These are phyloP conservation scores for Daldinia concentrica DNA, from an alignment of 495 filamentous ascomycete species.

Conservation along the genomic window DNA sequence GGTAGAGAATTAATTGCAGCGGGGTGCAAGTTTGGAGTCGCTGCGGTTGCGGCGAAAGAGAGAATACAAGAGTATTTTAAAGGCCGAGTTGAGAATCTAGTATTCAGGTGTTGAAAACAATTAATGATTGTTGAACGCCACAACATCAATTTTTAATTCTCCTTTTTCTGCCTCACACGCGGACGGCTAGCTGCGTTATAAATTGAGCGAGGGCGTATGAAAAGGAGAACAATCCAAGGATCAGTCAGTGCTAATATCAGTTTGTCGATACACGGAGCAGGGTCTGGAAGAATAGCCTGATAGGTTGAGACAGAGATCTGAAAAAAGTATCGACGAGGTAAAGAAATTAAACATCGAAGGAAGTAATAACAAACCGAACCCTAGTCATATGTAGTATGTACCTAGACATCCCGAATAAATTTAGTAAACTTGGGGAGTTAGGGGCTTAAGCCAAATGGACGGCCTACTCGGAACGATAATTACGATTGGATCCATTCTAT, in stretches of 20 bases:
- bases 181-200: slow-evolving; percentile 12
- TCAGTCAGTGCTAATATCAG: slow-evolving; percentile 18
- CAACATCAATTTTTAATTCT: slow-evolving; percentile 13
- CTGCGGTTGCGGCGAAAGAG: slow-evolving; percentile 7
- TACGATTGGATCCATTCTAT: slow-evolving; percentile 20
- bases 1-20: slow-evolving; percentile 17
- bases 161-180: background rate
- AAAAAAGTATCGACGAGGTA: slow-evolving; percentile 18
- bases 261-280: slow-evolving; percentile 29
- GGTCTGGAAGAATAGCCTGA: slow-evolving; percentile 30
- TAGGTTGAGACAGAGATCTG: slow-evolving; percentile 12
- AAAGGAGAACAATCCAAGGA: slow-evolving; percentile 9
- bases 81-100: slow-evolving; percentile 19
- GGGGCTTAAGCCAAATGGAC: slow-evolving; percentile 7
- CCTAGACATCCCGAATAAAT: background rate
- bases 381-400: slow-evolving; percentile 27
- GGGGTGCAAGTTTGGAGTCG: slow-evolving; percentile 22
- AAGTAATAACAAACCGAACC: slow-evolving; percentile 3
- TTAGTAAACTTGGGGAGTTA: background rate
- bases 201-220: slow-evolving; percentile 12
- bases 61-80: slow-evolving; percentile 24
- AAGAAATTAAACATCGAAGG: slow-evolving; percentile 20
- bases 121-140: slow-evolving; percentile 16
- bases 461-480: slow-evolving; percentile 2
- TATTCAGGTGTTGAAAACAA: slow-evolving; percentile 11